Evolutionary conservation across 2,329 filamentous ascomycete genomes (phyloP).

Genomic region (Knufia fluminis): DNA sequence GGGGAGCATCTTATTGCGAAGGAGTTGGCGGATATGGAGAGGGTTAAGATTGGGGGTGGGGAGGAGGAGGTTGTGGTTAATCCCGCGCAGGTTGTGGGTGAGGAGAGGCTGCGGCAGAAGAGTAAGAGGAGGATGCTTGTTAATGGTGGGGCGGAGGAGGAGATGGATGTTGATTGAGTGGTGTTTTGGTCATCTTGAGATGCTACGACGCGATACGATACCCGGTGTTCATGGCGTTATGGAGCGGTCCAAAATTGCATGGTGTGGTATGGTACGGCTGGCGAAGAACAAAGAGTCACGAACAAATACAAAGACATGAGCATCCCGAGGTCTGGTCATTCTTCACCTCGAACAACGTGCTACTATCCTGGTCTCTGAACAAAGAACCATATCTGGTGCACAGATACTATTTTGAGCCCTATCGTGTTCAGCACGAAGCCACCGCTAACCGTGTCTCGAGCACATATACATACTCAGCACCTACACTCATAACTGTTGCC

Average conservation of each 20-base stretch:
- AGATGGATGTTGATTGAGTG: constrained; percentile 40
- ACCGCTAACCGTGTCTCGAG: neutral
- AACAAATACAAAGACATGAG: too few species aligned
- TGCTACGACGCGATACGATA: constrained; percentile 11
- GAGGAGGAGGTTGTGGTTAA: constrained; percentile 23
- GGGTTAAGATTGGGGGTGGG: constrained; percentile 31
- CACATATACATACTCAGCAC: neutral
- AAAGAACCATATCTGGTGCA: neutral
- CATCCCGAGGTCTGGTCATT: neutral
- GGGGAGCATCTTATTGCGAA: constrained; percentile 86
- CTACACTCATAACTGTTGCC: neutral
- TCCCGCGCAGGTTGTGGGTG: constrained; percentile 30
- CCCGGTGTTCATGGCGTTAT: constrained; percentile 9
- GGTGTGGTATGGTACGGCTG: neutral
- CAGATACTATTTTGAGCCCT: neutral
- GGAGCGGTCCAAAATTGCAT: neutral
- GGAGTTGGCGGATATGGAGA: constrained; percentile 50
- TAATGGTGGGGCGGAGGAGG: constrained; percentile 35
- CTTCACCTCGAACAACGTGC: neutral
- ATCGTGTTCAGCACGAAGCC: neutral
- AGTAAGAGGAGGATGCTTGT: constrained; percentile 37
- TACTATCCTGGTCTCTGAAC: neutral
- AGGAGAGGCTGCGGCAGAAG: constrained; percentile 35
- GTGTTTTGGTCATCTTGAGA: neutral
- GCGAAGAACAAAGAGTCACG: too few species aligned